Evolutionary conservation across 345 rosid species (phyloP).

Genomic region (Turritis glabra): DNA sequence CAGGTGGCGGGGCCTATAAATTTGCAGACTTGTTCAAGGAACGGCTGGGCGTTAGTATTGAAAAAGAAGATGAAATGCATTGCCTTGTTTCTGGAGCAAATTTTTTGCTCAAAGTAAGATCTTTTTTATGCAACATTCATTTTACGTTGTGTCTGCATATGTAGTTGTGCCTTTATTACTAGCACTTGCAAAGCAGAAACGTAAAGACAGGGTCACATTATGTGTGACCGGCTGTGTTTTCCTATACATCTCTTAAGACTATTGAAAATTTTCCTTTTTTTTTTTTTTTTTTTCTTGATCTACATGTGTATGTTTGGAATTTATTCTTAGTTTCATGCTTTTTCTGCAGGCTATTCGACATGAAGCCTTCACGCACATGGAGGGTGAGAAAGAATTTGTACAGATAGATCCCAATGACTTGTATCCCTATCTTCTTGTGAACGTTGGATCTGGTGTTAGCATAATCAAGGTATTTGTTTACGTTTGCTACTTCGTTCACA

Average conservation of each 20-base stretch:
- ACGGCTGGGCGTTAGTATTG: constrained; percentile 91
- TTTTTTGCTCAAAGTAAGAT: constrained; percentile 85
- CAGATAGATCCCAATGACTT: constrained; percentile 88
- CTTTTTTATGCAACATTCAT: constrained; percentile 17
- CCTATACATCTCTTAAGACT: neutral
- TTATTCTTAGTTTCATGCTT: neutral
- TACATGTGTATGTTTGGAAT: neutral
- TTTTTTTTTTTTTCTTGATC: neutral
- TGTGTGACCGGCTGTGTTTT: neutral
- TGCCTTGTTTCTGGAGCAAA: constrained; percentile 99
- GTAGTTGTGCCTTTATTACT: neutral
- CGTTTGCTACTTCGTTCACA: constrained; percentile 1
- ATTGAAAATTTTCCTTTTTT: neutral
- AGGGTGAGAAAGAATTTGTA: constrained; percentile 91
- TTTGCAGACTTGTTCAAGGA: constrained; percentile 92
- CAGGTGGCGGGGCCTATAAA: constrained; percentile 98
- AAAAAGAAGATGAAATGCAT: constrained; percentile 98
- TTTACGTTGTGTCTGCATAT: constrained; percentile 10
- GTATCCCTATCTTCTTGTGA: constrained; percentile 97
- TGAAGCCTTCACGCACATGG: constrained; percentile 98
- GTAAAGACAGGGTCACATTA: neutral
- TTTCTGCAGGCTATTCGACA: constrained; percentile 89
- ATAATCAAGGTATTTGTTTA: constrained; percentile 78
- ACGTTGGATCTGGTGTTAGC: constrained; percentile 99
- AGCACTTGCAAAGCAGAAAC: constrained; percentile 8